Percentiles rank a stretch among this genome's conserved stretches.
Conservation (phyloP, 352 stramenopile genomes). For the Thraustochytrium sp. region DNA sequence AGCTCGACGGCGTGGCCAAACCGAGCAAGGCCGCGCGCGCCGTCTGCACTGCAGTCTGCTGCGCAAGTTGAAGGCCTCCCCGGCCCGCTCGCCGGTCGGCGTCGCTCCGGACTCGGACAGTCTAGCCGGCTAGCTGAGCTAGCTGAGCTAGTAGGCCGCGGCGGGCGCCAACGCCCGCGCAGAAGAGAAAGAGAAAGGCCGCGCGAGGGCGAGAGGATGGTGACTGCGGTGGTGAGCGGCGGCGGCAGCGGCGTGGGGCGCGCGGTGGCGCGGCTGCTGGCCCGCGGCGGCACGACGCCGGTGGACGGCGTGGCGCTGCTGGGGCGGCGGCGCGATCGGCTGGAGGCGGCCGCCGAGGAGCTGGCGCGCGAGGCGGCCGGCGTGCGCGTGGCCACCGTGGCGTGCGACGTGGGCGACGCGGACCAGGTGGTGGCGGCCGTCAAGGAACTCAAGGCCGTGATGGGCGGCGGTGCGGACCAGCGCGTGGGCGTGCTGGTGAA, state of each 20-base stretch:
- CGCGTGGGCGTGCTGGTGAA: constrained; percentile 2
- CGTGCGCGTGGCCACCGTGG: neutral
- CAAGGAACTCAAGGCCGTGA: neutral
- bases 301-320: neutral
- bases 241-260: constrained; percentile 6
- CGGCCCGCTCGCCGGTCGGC: no score
- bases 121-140: no score
- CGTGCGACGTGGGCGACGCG: neutral
- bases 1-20: no score
- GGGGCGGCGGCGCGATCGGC: neutral
- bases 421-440: neutral
- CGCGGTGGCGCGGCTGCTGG: neutral
- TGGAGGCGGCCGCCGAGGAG: neutral
- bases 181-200: no score
- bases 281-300: neutral
- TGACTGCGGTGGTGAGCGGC: neutral
- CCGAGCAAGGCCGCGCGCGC: no score
- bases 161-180: no score
- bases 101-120: no score
- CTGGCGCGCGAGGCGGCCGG: neutral
- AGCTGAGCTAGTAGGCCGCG: no score
- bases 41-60: no score
- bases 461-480: neutral
- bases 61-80: no score
- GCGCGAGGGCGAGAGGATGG: no score